Conservation (phyloP, 2,329 filamentous ascomycete genomes). For the Phoma sp. region DNA sequence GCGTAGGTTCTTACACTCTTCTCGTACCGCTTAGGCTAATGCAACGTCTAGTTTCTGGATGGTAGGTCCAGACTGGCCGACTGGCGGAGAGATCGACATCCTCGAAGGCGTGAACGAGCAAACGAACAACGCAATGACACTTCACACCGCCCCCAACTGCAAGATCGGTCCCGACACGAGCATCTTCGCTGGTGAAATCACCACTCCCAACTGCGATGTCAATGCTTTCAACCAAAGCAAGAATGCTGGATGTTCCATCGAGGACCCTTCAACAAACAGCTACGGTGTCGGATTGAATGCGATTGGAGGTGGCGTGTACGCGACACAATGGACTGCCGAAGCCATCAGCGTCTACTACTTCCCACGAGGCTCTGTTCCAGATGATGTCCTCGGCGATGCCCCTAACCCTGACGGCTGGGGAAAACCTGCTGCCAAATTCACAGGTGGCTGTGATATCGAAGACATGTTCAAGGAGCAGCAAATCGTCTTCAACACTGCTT, state of each 20-base stretch:
- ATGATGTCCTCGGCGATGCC: conserved; percentile 63
- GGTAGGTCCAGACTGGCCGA: conserved; percentile 40
- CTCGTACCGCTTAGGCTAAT: conserved; percentile 13
- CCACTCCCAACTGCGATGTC: conserved; percentile 58
- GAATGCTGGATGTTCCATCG: conserved; percentile 54
- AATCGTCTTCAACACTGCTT: conserved; percentile 81
- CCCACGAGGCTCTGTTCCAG: conserved; percentile 68
- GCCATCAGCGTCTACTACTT: conserved; percentile 86
- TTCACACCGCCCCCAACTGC: conserved; percentile 56
- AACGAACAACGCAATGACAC: conserved; percentile 52
- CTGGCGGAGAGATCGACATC: conserved; percentile 58
- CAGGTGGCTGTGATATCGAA: conserved; percentile 72
- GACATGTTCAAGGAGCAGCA: conserved; percentile 73
- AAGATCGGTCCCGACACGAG: conserved; percentile 45
- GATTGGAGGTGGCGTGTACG: conserved; percentile 55
- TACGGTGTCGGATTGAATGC: conserved; percentile 63
- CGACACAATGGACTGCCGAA: conserved; percentile 68
- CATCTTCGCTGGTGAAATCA: conserved; percentile 57
- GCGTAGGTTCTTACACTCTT: conserved; percentile 39
- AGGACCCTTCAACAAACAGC: conserved; percentile 46
- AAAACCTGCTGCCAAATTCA: conserved; percentile 71
- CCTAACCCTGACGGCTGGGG: conserved; percentile 76
- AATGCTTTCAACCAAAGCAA: conserved; percentile 47
- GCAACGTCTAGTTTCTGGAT: conserved; percentile 39
- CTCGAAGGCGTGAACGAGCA: conserved; percentile 56